These are phyloP conservation scores for Decorospora gaudefroyi DNA, from an alignment of 2,329 filamentous ascomycete species.

Conservation along the genomic window DNA sequence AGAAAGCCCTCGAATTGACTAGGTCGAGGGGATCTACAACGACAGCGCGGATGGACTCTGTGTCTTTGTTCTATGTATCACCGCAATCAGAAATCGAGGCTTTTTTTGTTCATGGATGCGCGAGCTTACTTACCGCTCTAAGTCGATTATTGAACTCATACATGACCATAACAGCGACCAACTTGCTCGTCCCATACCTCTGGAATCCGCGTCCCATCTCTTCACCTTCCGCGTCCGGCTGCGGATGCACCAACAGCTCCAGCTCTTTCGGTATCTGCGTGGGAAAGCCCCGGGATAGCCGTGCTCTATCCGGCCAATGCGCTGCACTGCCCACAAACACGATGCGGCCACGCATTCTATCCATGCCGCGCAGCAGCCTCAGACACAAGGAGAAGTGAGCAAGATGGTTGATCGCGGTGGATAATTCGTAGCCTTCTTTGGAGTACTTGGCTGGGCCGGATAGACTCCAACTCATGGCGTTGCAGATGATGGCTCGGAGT, in stretches of 20 bases:
- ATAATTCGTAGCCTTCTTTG: slow-evolving; percentile 25
- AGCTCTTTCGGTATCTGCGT: slow-evolving; percentile 43
- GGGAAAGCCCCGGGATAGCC: slow-evolving; percentile 43
- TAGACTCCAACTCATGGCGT: slow-evolving; percentile 30
- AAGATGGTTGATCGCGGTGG: slow-evolving; percentile 26
- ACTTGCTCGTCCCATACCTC: slow-evolving; percentile 53
- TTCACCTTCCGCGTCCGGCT: slow-evolving; percentile 35
- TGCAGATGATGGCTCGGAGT: slow-evolving; percentile 30
- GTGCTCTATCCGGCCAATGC: slow-evolving; percentile 48
- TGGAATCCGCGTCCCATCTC: slow-evolving; percentile 50
- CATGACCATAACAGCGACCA: slow-evolving; percentile 49
- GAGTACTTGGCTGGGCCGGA: slow-evolving; percentile 13
- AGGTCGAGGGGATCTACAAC: slow-evolving; percentile 45
- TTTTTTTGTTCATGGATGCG: too few species aligned
- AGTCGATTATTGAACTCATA: slow-evolving; percentile 49
- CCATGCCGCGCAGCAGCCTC: slow-evolving; percentile 19
- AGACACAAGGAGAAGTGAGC: slow-evolving; percentile 24
- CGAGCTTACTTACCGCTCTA: slow-evolving; percentile 29
- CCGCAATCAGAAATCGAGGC: too few species aligned
- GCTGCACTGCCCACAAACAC: slow-evolving; percentile 36
- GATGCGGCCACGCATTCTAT: slow-evolving; percentile 21
- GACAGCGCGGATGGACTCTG: slow-evolving; percentile 35
- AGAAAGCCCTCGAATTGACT: slow-evolving; percentile 47
- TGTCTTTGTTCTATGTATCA: slow-evolving; percentile 26
- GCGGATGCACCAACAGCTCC: slow-evolving; percentile 46